Percentiles rank a stretch among this genome's conserved stretches.
Evolutionary conservation across 768 basidiomycete genomes (phyloP).

Genomic region (Strobilomyces echinocephalus): DNA sequence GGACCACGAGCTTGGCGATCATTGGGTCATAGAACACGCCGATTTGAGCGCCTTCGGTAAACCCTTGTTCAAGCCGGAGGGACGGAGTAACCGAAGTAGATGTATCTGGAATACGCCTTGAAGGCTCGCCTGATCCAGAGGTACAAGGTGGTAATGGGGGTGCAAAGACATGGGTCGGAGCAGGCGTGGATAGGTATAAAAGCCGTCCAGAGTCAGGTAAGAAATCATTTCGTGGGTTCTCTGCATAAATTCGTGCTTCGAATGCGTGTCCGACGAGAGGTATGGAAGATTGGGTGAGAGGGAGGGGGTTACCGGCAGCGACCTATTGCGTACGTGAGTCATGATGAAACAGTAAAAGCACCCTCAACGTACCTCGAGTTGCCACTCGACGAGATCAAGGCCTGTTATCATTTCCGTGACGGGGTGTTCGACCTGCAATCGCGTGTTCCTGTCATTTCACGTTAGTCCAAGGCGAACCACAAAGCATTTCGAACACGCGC

Average conservation of each 20-base stretch:
- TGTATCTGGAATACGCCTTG: constrained; percentile 19
- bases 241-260: constrained; percentile 94
- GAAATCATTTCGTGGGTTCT: constrained; percentile 90
- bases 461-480: not conserved
- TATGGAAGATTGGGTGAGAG: constrained; percentile 69
- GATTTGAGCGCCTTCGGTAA: constrained; percentile 71
- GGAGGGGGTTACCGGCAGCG: constrained; percentile 83
- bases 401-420: constrained; percentile 96
- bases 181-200: constrained; percentile 75
- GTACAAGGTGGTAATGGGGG: constrained; percentile 36
- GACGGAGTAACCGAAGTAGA: constrained; percentile 43
- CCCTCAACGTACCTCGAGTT: constrained; percentile 57
- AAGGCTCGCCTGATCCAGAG: constrained; percentile 18
- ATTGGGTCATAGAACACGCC: constrained; percentile 90
- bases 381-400: constrained; percentile 93
- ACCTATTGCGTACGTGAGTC: constrained; percentile 42
- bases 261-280: constrained; percentile 87
- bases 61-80: constrained; percentile 88
- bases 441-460: constrained; percentile 59
- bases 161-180: constrained; percentile 66
- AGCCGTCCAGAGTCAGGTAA: constrained; percentile 86
- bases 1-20: constrained; percentile 89
- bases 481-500: constrained; percentile 35
- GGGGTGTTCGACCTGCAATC: constrained; percentile 85
- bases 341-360: not conserved